Percentiles rank a stretch among this genome's conserved stretches.
These are phyloP conservation scores for Camelina hispida DNA, from an alignment of 345 rosid species.

Conservation along the genomic window DNA sequence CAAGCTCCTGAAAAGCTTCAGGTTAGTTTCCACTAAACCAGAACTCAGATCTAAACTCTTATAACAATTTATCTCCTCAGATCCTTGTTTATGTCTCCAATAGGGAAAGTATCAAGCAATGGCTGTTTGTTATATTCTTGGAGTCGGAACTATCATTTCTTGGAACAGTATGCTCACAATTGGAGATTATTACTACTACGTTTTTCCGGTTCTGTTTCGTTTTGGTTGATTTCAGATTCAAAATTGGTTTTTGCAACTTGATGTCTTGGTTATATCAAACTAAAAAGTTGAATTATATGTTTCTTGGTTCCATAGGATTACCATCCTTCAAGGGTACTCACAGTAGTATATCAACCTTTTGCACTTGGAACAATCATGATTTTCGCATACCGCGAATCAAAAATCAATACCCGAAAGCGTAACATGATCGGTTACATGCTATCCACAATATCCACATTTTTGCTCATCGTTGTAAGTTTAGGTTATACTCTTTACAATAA, in stretches of 20 bases:
- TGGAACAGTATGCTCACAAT: conserved; percentile 90
- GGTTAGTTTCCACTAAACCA: conserved; percentile 23
- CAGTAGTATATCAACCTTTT: conserved; percentile 76
- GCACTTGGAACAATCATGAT: conserved; percentile 65
- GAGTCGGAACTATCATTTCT: conserved; percentile 71
- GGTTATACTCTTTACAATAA: too few species aligned
- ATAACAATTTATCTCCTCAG: not conserved
- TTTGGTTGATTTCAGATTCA: not conserved
- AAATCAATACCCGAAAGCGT: conserved; percentile 62
- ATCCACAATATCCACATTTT: conserved; percentile 58
- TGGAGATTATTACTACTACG: conserved; percentile 73
- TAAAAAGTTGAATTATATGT: not conserved
- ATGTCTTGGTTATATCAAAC: not conserved
- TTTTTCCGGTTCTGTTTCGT: conserved; percentile 62
- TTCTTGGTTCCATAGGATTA: conserved; percentile 52
- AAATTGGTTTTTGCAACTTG: not conserved
- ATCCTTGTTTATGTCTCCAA: not conserved
- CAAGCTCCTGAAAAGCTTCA: conserved; percentile 37
- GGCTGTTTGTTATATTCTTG: conserved; percentile 74
- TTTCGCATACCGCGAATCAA: conserved; percentile 64
- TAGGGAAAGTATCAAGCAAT: conserved; percentile 75
- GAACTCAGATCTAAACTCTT: conserved; percentile 3
- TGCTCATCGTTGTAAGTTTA: conserved; percentile 71
- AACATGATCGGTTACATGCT: conserved; percentile 63
- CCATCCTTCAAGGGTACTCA: conserved; percentile 89